A percentile compares a stretch with the other conserved stretches of the same genome.
Conservation (phyloP, 352 stramenopile species). For the Phytophthora pisi region DNA sequence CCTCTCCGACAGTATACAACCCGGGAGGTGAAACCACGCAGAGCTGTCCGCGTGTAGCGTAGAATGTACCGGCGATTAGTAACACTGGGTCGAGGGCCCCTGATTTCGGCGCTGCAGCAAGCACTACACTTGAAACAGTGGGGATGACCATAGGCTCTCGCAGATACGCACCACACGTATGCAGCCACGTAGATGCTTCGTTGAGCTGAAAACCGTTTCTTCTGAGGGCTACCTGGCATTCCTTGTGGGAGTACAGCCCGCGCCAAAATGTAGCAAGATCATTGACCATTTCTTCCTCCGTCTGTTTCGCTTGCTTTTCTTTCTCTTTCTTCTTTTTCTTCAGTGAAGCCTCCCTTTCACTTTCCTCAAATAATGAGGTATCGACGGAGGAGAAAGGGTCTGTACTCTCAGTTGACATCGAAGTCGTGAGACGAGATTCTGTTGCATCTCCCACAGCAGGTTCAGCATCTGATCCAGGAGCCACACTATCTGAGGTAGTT, state of each 20-base stretch:
- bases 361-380: slow-evolving; percentile 38
- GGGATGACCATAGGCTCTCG: slow-evolving; percentile 50
- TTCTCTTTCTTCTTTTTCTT: slow-evolving; percentile 30
- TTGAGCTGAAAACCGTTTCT: slow-evolving; percentile 50
- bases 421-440: neutral
- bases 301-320: slow-evolving; percentile 19
- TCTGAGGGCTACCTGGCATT: slow-evolving; percentile 65
- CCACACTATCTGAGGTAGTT: slow-evolving; percentile 9
- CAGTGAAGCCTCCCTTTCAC: slow-evolving; percentile 22
- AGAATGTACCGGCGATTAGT: slow-evolving; percentile 77
- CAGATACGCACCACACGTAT: slow-evolving; percentile 49
- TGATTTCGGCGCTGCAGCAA: slow-evolving; percentile 38
- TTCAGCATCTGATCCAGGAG: neutral
- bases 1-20: slow-evolving; percentile 47
- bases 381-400: slow-evolving; percentile 47
- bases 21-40: slow-evolving; percentile 73
- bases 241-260: slow-evolving; percentile 59
- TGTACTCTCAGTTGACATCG: slow-evolving; percentile 5
- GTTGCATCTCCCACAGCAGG: neutral
- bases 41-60: slow-evolving; percentile 57
- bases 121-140: slow-evolving; percentile 37
- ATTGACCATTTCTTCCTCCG: slow-evolving; percentile 42
- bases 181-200: slow-evolving; percentile 53
- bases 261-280: slow-evolving; percentile 63
- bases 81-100: slow-evolving; percentile 69